Base-by-base conservation (phyloP, 2,329 filamentous ascomycete genomes). In the Beauveria sp. region DNA sequence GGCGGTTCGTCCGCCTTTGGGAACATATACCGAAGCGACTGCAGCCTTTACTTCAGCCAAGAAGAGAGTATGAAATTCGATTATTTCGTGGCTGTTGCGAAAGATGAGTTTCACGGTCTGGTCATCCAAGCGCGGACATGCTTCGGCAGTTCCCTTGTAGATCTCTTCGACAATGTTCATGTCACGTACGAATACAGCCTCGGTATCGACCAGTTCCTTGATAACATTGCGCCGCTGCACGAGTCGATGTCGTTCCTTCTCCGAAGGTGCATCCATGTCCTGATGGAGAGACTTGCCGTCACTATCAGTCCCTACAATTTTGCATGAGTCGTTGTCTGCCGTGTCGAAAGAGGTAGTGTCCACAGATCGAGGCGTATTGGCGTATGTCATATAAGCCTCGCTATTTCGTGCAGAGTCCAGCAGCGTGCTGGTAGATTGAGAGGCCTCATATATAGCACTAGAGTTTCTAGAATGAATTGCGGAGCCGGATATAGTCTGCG, bases 121-220 rank as follows among this genome's bases (percentile, higher is more conserved):
- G 48, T 84, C 79, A 49, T 89, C 90, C 31, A 97, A 83, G 65
- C 91, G 86, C 9, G 91, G 86, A 61, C 90, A 92, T 12, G 89
- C 89, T 67, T 89, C 87, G 1, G 91, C 90, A 0, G 95, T 98
- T 49, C 91, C 92, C 74, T 96, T 96, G 80, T 98, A 99, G 60
- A 99, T 98, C 70, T 98, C 93, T 70, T 96, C 91, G 2, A 96
- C 89, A 59, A 99, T 93, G 72, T 93, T 96, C 91, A 99, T 93
- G 72, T 99, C 95, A 65, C 91, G 86, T 62, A 96, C 87, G 74
- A 96, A 98, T 6, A 88, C 87, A 53, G 91, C 87, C 72, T 99
- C 95, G 0, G 95, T 99, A 69, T 97, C 92, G 51, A 97, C 83
- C 43, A 99, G 79, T 74, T 99, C 95, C 70, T 93, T 93, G 69